These are phyloP conservation scores for Blastobotrys attinorum DNA, from an alignment of 805 yeast genomes.

Conservation along the genomic window DNA sequence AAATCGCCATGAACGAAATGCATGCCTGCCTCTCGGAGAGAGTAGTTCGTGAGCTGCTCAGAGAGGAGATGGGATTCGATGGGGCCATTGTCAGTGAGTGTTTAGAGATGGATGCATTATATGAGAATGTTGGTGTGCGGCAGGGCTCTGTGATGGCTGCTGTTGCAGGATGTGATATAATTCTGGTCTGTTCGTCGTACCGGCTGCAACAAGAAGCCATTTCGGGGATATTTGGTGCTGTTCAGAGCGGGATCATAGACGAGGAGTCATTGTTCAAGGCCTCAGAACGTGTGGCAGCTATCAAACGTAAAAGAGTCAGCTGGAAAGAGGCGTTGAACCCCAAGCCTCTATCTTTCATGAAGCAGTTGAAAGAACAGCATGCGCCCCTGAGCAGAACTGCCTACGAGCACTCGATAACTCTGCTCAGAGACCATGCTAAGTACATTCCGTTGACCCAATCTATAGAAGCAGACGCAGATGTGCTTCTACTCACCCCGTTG, in stretches of 20 bases:
- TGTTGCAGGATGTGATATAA: slow-evolving; percentile 58
- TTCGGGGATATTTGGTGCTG: slow-evolving; percentile 33
- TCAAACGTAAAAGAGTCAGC: slow-evolving; percentile 35
- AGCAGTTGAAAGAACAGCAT: slow-evolving; percentile 35
- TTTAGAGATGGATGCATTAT: slow-evolving; percentile 53
- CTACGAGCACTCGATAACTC: slow-evolving; percentile 44
- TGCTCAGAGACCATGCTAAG: slow-evolving; percentile 44
- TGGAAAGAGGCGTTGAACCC: slow-evolving; percentile 39
- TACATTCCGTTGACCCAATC: slow-evolving; percentile 38
- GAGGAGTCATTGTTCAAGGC: slow-evolving; percentile 35
- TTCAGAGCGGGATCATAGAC: slow-evolving; percentile 29
- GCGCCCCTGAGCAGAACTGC: slow-evolving; percentile 37
- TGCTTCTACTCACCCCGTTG: slow-evolving; percentile 30
- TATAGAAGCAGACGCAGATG: slow-evolving; percentile 27
- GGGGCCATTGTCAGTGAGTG: slow-evolving; percentile 57
- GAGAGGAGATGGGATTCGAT: slow-evolving; percentile 44
- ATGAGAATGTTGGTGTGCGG: slow-evolving; percentile 57
- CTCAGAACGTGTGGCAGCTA: slow-evolving; percentile 35
- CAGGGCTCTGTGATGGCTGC: slow-evolving; percentile 57
- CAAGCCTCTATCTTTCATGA: slow-evolving; percentile 24
- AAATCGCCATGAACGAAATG: slow-evolving; percentile 49
- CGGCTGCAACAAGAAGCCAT: slow-evolving; percentile 50
- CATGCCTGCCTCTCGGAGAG: slow-evolving; percentile 56
- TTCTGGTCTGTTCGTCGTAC: slow-evolving; percentile 52
- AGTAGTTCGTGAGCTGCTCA: slow-evolving; percentile 41